Base-by-base conservation (phyloP, 768 basidiomycete species). In the Amanita jacksonii region DNA sequence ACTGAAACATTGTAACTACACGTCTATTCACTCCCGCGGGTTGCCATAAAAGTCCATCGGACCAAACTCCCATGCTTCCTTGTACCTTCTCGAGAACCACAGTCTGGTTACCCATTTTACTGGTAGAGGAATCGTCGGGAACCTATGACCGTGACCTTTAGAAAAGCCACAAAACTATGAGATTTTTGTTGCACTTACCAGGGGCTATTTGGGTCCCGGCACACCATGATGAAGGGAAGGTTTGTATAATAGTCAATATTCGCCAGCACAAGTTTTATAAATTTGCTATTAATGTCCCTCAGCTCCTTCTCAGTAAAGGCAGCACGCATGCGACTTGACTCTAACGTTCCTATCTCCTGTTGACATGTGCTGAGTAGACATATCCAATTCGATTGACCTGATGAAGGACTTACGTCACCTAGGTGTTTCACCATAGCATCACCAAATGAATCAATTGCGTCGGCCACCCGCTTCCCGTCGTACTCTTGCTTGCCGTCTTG, bases 401-500 rank as follows among this genome's bases (percentile, higher is more conserved):
- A 8, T 33, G 18, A 8, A 12, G n/a, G 15, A 49, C 56, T 27
- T 33, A 58, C 58, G 33, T 58, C 54, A 8, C 28, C 20, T 33
- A 64, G 46, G 41, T 64, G 63, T 13, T 51, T 19, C 1, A 61
- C 48, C 45, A 63, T 53, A 5, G 22, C 39, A 18, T 62, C 63
- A 2, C 51, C 50, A 25, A 63, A 63, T 5, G 35, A 34, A 28
- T 58, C 51, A 33, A 63, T 51, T 38, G 54, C 58, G 3, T 45
- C 43, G 3, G 58, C 22, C n/a, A 61, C 40, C 10, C 45, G 27
- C 8, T 49, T 33, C 0, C 51, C 56, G 48, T 79, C 73, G 51
- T 81, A 81, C 49, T 74, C 67, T 38, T 67, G 62, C 28, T 76
- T 72, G 25, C 80, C 68, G 35, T 68, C 73, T 53, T 76, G 72